These are phyloP conservation scores for Mycena epipterygia DNA, from an alignment of 768 basidiomycete species.

Conservation along the genomic window DNA sequence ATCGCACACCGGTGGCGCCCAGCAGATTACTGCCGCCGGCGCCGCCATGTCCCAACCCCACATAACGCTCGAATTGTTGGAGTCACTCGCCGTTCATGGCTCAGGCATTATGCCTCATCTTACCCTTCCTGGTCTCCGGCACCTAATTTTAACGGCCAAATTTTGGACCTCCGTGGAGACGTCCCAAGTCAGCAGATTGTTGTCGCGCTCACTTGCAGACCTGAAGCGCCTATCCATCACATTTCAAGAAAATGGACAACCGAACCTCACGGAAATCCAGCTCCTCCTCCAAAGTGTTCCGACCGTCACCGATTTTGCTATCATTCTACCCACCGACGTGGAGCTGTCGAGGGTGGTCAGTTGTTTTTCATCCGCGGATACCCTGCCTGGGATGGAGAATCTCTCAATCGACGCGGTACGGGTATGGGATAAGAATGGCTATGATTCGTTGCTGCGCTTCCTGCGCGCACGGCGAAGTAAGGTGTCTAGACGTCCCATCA, in stretches of 20 bases:
- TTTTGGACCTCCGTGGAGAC: not conserved
- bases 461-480: too few species aligned
- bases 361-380: too few species aligned
- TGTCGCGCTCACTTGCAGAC: not conserved
- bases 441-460: too few species aligned
- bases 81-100: not conserved
- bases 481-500: too few species aligned
- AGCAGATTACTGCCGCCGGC: too few species aligned
- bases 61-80: not conserved
- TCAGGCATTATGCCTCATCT: not conserved
- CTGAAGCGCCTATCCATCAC: conserved; percentile 1
- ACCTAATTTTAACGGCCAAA: not conserved
- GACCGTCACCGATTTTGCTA: conserved; percentile 32
- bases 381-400: too few species aligned
- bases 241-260: not conserved
- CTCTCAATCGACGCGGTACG: too few species aligned
- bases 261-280: not conserved
- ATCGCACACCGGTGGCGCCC: not conserved
- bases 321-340: too few species aligned
- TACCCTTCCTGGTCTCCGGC: not conserved
- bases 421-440: too few species aligned
- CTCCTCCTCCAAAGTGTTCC: not conserved
- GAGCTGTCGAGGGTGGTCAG: too few species aligned
- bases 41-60: not conserved
- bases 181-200: not conserved